Conservation (phyloP, 1,284 basidiomycete species). For the Megacollybia platyphylla region DNA sequence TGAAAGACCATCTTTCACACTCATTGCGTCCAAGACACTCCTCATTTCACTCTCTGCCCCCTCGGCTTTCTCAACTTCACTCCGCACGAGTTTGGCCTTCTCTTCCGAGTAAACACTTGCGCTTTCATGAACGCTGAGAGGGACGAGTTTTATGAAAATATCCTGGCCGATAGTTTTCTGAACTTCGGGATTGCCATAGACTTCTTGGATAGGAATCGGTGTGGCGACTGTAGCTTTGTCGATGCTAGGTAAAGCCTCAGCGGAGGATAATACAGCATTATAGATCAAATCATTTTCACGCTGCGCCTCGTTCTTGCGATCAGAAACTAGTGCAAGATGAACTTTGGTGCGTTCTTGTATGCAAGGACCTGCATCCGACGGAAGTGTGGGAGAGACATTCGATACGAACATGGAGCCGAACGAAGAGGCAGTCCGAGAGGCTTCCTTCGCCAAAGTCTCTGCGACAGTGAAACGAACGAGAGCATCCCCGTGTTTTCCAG, state of each 20-base stretch:
- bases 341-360: conserved; percentile 78
- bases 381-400: conserved; percentile 73
- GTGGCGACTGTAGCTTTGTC: conserved; percentile 74
- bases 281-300: conserved; percentile 98
- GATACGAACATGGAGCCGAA: conserved; percentile 70
- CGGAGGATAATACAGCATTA: conserved; percentile 82
- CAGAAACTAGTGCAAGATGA: conserved; percentile 67
- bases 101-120: conserved; percentile 97
- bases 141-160: conserved; percentile 81
- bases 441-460: conserved; percentile 79
- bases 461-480: conserved; percentile 76
- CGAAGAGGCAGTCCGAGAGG: conserved; percentile 52
- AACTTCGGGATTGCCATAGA: conserved; percentile 85
- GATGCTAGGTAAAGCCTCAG: conserved; percentile 69
- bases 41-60: conserved; percentile 71
- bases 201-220: conserved; percentile 86
- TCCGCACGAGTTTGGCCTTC: conserved; percentile 91
- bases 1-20: conserved; percentile 66
- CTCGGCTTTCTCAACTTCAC: conserved; percentile 82
- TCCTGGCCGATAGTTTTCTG: conserved; percentile 93
- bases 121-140: conserved; percentile 90
- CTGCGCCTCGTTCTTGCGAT: conserved; percentile 65
- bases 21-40: conserved; percentile 75
- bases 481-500: conserved; percentile 78
- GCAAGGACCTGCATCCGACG: conserved; percentile 72